phyloP scores from a whole-genome alignment of 2,329 filamentous ascomycete genomes.

The Nemania sp. region DNA sequence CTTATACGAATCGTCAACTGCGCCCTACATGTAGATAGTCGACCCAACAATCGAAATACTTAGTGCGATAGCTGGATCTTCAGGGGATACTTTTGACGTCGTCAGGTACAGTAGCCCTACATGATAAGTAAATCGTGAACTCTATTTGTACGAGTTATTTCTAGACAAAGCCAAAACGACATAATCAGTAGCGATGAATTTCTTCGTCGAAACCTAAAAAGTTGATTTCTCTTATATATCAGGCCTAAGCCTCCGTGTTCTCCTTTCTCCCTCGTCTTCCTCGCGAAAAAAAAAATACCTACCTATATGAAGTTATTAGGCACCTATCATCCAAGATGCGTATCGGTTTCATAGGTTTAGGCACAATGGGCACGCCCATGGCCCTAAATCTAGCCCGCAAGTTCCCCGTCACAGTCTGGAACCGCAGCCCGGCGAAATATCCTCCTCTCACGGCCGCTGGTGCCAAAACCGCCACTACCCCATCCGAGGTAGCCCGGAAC shows the following conservation, averaged over 20 bases:
- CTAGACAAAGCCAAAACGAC: background rate
- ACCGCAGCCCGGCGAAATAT: conserved; percentile 49
- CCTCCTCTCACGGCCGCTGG: conserved; percentile 39
- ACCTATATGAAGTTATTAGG: too few species aligned
- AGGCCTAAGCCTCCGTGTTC: background rate
- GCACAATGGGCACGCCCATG: conserved; percentile 53
- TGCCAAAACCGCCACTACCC: conserved; percentile 44
- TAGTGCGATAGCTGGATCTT: background rate
- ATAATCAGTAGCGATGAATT: background rate
- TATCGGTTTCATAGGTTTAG: conserved; percentile 51
- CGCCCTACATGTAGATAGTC: conserved; percentile 27
- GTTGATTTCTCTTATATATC: background rate
- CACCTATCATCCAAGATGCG: conserved; percentile 28
- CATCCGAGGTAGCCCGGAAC: conserved; percentile 43
- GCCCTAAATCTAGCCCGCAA: conserved; percentile 49
- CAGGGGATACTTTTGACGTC: background rate
- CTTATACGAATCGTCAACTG: conserved; percentile 10
- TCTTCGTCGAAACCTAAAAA: background rate
- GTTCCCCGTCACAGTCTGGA: conserved; percentile 50
- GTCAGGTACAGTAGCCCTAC: background rate
- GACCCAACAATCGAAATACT: conserved; percentile 3
- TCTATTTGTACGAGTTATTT: background rate
- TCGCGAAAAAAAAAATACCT: background rate
- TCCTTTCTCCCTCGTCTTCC: background rate
- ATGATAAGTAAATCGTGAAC: background rate